Evolutionary conservation across 805 yeast species (phyloP).

Genomic region (Candida sakaeoensis): DNA sequence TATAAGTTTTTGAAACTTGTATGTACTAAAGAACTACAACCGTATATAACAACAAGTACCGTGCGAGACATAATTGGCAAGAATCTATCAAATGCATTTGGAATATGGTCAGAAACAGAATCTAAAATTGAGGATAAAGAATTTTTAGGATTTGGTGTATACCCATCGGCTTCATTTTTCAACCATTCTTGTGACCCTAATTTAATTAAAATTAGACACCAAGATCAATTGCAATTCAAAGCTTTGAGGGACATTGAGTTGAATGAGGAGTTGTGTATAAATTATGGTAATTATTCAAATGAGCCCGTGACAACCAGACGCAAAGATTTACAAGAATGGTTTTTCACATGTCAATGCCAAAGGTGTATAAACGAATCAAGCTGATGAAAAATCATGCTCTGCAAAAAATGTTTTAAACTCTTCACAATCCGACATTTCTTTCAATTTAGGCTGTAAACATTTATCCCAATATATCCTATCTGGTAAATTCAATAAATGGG

Average conservation of each 20-base stretch:
- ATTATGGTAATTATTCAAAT: slow-evolving; percentile 51
- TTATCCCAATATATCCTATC: slow-evolving; percentile 73
- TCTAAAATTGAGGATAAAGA: slow-evolving; percentile 44
- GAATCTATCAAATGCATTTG: slow-evolving; percentile 67
- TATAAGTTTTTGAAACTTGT: slow-evolving; percentile 45
- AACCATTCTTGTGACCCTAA: slow-evolving; percentile 67
- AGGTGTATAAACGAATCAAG: slow-evolving; percentile 34
- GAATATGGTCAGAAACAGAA: slow-evolving; percentile 52
- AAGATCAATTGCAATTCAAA: slow-evolving; percentile 39
- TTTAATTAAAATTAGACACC: slow-evolving; percentile 40
- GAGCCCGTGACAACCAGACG: slow-evolving; percentile 41
- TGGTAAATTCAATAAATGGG: slow-evolving; percentile 56
- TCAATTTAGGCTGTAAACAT: slow-evolving; percentile 60
- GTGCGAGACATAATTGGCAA: slow-evolving; percentile 51
- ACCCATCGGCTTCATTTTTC: slow-evolving; percentile 63
- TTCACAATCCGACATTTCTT: slow-evolving; percentile 63
- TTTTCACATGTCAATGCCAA: slow-evolving; percentile 52
- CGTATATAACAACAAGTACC: slow-evolving; percentile 30
- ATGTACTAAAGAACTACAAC: slow-evolving; percentile 32
- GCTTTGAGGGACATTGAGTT: slow-evolving; percentile 35
- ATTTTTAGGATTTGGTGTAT: slow-evolving; percentile 57
- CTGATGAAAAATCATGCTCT: slow-evolving; percentile 46
- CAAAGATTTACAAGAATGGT: slow-evolving; percentile 49
- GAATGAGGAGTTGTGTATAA: slow-evolving; percentile 55
- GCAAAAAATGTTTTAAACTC: slow-evolving; percentile 55